phyloP scores from a whole-genome alignment of 2,329 filamentous ascomycete species.

The Corynespora cassiicola region DNA sequence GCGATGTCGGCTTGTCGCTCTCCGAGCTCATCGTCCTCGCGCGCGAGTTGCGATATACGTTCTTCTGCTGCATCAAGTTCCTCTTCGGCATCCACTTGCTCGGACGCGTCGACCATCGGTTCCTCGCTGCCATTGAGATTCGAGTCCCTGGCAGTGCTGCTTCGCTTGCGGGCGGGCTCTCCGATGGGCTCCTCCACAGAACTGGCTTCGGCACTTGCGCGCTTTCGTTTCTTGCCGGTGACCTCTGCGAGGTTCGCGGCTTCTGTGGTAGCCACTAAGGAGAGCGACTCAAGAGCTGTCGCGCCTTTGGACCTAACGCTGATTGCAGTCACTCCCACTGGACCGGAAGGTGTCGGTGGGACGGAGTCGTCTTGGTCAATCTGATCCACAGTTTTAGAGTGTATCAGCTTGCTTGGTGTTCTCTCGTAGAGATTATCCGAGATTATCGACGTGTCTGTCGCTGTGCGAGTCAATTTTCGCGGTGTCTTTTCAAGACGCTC shows the following conservation, averaged over 20 bases:
- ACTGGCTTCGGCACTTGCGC: constrained; percentile 48
- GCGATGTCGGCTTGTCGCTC: constrained; percentile 42
- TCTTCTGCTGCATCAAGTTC: constrained; percentile 60
- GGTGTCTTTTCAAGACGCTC: constrained; percentile 93
- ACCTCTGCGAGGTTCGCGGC: constrained; percentile 35
- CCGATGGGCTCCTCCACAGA: constrained; percentile 42
- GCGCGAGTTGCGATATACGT: constrained; percentile 35
- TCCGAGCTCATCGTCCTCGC: constrained; percentile 41
- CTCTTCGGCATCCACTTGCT: constrained; percentile 48
- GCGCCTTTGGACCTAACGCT: constrained; percentile 23
- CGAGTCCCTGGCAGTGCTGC: constrained; percentile 28
- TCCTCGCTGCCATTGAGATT: constrained; percentile 38
- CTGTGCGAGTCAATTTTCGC: constrained; percentile 59
- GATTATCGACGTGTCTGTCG: constrained; percentile 39
- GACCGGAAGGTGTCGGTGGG: constrained; percentile 33
- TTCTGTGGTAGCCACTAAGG: constrained; percentile 38
- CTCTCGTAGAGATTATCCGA: constrained; percentile 40
- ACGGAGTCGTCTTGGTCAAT: constrained; percentile 36
- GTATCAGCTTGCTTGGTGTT: constrained; percentile 46
- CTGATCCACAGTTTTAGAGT: constrained; percentile 38
- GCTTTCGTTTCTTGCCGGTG: constrained; percentile 52
- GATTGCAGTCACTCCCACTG: constrained; percentile 19
- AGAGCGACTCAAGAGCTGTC: constrained; percentile 38
- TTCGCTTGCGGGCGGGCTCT: constrained; percentile 47
- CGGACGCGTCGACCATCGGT: constrained; percentile 30